Conservation (phyloP, 495 filamentous ascomycete genomes). For the Penicillium silybi region DNA sequence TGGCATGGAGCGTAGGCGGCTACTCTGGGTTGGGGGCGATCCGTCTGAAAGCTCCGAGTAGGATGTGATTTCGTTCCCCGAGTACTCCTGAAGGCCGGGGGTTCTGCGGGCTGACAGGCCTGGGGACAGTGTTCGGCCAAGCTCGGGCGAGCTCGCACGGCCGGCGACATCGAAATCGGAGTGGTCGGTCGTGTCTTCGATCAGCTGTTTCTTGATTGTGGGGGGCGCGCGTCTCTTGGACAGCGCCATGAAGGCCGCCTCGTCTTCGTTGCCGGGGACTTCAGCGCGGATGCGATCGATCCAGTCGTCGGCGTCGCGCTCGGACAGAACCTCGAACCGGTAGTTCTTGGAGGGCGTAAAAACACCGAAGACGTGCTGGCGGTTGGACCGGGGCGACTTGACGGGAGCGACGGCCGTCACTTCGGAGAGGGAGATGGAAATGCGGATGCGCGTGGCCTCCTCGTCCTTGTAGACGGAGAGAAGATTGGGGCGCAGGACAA, state of each 20-base stretch:
- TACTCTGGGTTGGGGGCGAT: constrained; percentile 24
- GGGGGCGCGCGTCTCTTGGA: constrained; percentile 42
- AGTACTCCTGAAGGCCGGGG: constrained; percentile 67
- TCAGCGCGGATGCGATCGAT: constrained; percentile 74
- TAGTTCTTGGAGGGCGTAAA: constrained; percentile 90
- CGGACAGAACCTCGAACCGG: constrained; percentile 72
- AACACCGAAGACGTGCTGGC: constrained; percentile 81
- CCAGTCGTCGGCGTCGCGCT: constrained; percentile 82
- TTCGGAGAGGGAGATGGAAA: constrained; percentile 83
- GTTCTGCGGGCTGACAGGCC: constrained; percentile 31
- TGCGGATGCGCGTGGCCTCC: constrained; percentile 80
- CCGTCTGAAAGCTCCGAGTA: constrained; percentile 89
- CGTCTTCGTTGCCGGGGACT: constrained; percentile 79
- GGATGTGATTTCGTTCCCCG: constrained; percentile 81
- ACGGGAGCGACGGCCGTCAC: constrained; percentile 86
- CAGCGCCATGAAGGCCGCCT: constrained; percentile 65
- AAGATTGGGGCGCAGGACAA: constrained; percentile 90
- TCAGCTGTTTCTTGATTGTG: constrained; percentile 32
- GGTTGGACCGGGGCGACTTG: constrained; percentile 79
- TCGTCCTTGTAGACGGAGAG: constrained; percentile 93
- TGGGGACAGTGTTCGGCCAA: constrained; percentile 31
- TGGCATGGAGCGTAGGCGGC: constrained; percentile 30
- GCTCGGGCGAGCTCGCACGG: constrained; percentile 45
- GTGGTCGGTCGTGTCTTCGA: constrained; percentile 46
- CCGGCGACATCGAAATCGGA: constrained; percentile 33